A percentile compares a stretch with the other conserved stretches of the same genome.
phyloP scores from a whole-genome alignment of 148 eudicot species.

The Rhododendron williamsianum region DNA sequence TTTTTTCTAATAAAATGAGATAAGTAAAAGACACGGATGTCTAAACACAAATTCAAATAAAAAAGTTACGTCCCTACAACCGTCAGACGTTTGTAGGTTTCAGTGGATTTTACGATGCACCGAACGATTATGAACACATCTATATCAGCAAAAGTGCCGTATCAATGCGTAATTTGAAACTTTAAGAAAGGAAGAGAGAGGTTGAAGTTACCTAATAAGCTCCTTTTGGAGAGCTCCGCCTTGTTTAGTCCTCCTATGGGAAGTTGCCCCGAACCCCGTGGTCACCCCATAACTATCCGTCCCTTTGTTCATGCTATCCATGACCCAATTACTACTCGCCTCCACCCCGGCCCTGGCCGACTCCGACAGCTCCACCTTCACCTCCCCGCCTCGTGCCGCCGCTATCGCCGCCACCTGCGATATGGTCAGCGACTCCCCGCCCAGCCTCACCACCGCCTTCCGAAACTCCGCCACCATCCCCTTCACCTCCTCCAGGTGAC shows the following conservation, averaged over 20 bases:
- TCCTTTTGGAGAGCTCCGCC: conserved; percentile 32
- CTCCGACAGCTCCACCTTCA: conserved; percentile 25
- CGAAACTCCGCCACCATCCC: conserved; percentile 30
- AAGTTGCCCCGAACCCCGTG: conserved; percentile 26
- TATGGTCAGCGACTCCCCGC: conserved; percentile 21
- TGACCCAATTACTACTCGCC: conserved; percentile 30
- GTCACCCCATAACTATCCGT: conserved; percentile 30
- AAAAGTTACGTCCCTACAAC: too few species aligned
- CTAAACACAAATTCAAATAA: too few species aligned
- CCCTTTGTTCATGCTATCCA: conserved; percentile 30
- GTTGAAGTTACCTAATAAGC: conserved; percentile 17
- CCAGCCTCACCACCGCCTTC: conserved; percentile 17
- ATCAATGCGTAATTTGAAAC: neutral
- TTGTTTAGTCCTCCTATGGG: conserved; percentile 30
- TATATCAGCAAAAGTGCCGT: neutral
- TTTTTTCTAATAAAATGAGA: too few species aligned
- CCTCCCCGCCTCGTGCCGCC: neutral
- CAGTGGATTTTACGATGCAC: too few species aligned
- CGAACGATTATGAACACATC: neutral
- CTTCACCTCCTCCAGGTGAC: conserved; percentile 31
- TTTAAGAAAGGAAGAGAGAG: neutral
- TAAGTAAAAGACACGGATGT: too few species aligned
- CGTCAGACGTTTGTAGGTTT: too few species aligned
- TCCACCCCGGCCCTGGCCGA: conserved; percentile 23
- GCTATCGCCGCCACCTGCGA: conserved; percentile 27